Evolutionary conservation across 2,329 filamentous ascomycete species (phyloP), one percentile per base, ranked within the genome.

Genomic region (Fusarium miscanthi): DNA sequence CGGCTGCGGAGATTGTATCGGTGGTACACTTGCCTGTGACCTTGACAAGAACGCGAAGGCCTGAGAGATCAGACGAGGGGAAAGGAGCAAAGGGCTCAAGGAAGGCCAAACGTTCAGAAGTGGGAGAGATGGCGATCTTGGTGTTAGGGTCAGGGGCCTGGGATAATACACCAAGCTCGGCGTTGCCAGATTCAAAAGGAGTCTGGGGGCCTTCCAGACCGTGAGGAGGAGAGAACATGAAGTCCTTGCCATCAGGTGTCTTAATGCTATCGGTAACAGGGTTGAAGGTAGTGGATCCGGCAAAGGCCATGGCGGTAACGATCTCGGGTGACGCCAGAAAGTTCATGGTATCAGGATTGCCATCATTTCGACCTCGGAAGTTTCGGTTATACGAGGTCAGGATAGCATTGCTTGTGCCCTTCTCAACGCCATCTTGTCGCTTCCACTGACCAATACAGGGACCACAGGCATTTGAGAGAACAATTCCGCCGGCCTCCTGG

Each of bases 321-420:
- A 99, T 90, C 83, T 99, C 96, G 11, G 96, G 96, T 1, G 95
- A 98, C 14, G 96, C 95, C 58, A 99, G 89, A 85, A 99, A 99
- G 87, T 98, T 99, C 95, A 98, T 98, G 13, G 96, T 99, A 45
- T 92, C 91, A 27, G 93, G 91, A 85, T 99, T 99, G 70, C 96
- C 96, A 80, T 99, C 96, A 81, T 99, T 99, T 74, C 96, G 93
- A 69, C 94, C 95, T 56, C 93, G 93, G 87, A 99, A 99, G 85
- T 99, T 99, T 69, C 96, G 93, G 88, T 99, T 99, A 86, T 98
- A 99, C 2, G 95, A 98, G 14, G 94, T 95, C 78, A 99, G 90
- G 78, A 99, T 98, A 70, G 96, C 96, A 80, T 99, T 99, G 59
- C 90, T 86, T 65, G 95, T 93, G 70, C 94, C 95, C 85, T 97